A percentile compares a stretch with the other conserved stretches of the same genome.
Conservation (phyloP, 148 eudicot species). For the Oxyria digyna region DNA sequence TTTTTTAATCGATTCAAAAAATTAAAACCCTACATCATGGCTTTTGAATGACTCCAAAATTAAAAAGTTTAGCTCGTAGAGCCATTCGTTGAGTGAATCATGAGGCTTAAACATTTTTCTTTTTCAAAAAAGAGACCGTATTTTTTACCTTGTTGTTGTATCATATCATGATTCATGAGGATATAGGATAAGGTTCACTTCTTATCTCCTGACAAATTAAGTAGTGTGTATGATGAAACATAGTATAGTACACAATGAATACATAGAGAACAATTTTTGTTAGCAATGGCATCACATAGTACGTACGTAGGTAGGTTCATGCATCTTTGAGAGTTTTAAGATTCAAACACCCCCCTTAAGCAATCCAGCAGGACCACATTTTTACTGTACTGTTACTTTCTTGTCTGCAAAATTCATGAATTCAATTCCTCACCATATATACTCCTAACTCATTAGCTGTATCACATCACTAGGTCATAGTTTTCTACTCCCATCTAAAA, state of each 20-base stretch:
- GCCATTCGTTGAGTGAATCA: too few species aligned
- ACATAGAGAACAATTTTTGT: too few species aligned
- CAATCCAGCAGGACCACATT: conserved; percentile 24
- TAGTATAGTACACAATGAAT: too few species aligned
- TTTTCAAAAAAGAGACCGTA: too few species aligned
- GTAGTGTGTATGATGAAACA: not conserved
- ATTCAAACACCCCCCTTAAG: conserved; percentile 8
- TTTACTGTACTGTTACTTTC: not conserved
- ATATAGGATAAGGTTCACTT: not conserved
- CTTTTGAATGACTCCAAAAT: too few species aligned
- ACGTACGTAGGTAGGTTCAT: conserved; percentile 2
- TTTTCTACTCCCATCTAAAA: not conserved
- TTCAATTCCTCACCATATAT: not conserved
- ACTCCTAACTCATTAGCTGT: not conserved
- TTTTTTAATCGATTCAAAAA: too few species aligned
- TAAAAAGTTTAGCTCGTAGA: too few species aligned
- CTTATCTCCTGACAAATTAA: not conserved
- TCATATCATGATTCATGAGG: too few species aligned
- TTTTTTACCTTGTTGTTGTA: too few species aligned
- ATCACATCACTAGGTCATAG: not conserved
- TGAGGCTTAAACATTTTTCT: too few species aligned
- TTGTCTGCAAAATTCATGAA: not conserved
- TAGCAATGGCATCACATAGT: too few species aligned
- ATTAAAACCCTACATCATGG: too few species aligned
- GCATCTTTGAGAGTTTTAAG: not conserved